phyloP scores from a whole-genome alignment of 2,329 filamentous ascomycete species.

The Tolypocladium endophyticum region DNA sequence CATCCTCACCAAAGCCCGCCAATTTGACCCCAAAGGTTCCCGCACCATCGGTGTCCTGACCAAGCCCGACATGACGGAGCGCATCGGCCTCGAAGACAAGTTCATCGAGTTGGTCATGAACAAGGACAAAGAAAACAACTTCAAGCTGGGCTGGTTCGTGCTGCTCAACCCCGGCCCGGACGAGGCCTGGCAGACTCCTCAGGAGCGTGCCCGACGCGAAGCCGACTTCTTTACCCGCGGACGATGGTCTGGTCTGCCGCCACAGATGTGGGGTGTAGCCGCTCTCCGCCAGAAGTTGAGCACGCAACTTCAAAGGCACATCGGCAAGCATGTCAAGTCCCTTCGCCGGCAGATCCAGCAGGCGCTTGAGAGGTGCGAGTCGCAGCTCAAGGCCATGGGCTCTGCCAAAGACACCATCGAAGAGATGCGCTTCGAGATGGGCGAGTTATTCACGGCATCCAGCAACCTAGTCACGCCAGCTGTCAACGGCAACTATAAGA shows the following conservation, averaged over 20 bases:
- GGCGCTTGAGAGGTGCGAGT: conserved; percentile 36
- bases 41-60: conserved; percentile 42
- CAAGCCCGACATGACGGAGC: conserved; percentile 42
- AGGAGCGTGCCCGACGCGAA: conserved; percentile 31
- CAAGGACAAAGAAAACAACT: conserved; percentile 37
- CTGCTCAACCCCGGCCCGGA: conserved; percentile 37
- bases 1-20: conserved; percentile 37
- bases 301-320: conserved; percentile 38
- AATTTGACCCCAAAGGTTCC: conserved; percentile 37
- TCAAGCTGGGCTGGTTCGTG: conserved; percentile 41
- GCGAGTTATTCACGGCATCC: conserved; percentile 39
- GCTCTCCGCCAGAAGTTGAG: conserved; percentile 38
- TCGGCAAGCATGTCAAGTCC: conserved; percentile 39
- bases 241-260: conserved; percentile 36
- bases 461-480: conserved; percentile 44
- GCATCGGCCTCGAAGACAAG: conserved; percentile 41
- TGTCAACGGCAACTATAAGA: conserved; percentile 45
- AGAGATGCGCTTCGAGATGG: conserved; percentile 43
- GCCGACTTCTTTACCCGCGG: conserved; percentile 38
- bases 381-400: conserved; percentile 38
- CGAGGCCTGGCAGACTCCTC: conserved; percentile 31
- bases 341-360: conserved; percentile 40
- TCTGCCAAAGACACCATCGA: conserved; percentile 39
- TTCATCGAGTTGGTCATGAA: conserved; percentile 43
- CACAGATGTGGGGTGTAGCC: conserved; percentile 34